Conservation (phyloP, 495 filamentous ascomycete genomes). For the Neurospora terricola region DNA sequence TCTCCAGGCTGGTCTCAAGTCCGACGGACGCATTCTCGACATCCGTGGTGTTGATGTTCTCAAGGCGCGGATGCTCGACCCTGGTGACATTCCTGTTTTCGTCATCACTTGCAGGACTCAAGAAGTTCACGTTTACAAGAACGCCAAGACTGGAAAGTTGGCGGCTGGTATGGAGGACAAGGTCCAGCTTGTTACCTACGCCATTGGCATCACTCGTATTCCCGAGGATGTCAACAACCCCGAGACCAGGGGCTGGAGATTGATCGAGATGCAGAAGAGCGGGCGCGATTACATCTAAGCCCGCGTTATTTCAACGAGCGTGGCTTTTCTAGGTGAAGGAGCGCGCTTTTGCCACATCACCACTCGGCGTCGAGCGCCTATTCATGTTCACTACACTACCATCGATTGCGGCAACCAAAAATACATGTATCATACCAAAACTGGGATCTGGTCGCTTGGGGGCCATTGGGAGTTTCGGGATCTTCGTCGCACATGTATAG, state of each 20-base stretch:
- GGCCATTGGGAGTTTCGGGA: constrained; percentile 11
- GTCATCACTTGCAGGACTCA: constrained; percentile 95
- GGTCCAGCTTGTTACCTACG: constrained; percentile 95
- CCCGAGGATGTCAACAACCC: constrained; percentile 94
- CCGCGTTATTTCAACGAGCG: neutral
- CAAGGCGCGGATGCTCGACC: constrained; percentile 84
- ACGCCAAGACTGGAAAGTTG: constrained; percentile 77
- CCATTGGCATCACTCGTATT: constrained; percentile 87
- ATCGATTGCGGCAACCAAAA: constrained; percentile 4
- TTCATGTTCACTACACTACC: neutral
- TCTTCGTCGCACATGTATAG: constrained; percentile 7
- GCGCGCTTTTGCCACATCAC: neutral
- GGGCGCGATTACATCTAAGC: constrained; percentile 67
- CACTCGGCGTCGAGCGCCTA: neutral
- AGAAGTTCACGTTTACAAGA: constrained; percentile 92
- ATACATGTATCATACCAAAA: constrained; percentile 18
- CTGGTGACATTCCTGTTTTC: constrained; percentile 93
- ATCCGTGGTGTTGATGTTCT: constrained; percentile 89
- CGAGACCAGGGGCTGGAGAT: constrained; percentile 89
- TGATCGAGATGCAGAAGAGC: constrained; percentile 98
- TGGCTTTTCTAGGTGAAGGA: neutral
- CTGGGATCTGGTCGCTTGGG: constrained; percentile 8
- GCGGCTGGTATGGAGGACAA: constrained; percentile 99
- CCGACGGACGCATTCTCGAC: constrained; percentile 88
- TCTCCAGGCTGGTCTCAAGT: constrained; percentile 81